A percentile compares a stretch with the other conserved stretches of the same genome.
These are phyloP conservation scores for Xanthoparmelia taractica DNA, from an alignment of 495 filamentous ascomycete species.

Conservation along the genomic window DNA sequence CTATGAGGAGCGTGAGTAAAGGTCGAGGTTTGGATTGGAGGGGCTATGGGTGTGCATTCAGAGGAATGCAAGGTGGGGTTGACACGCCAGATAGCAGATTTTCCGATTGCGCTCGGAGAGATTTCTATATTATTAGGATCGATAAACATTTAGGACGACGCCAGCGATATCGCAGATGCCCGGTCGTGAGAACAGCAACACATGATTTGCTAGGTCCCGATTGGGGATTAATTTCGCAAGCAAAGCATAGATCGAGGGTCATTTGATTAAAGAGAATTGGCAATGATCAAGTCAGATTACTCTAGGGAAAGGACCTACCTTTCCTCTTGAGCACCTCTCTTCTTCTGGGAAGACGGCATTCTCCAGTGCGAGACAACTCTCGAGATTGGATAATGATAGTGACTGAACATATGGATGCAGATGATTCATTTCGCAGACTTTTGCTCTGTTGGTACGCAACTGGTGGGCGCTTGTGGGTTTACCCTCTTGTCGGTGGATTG, in stretches of 20 bases:
- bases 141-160: too few species aligned
- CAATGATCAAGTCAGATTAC: too few species aligned
- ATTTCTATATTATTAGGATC: neutral
- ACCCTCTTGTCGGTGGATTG: constrained; percentile 21
- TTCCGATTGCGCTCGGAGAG: neutral
- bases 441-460: constrained; percentile 2
- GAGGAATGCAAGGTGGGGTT: neutral
- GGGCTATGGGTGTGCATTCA: neutral
- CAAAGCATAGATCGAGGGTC: neutral
- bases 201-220: neutral
- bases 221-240: neutral
- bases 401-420: constrained; percentile 64
- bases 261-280: neutral
- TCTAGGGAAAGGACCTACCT: constrained; percentile 57
- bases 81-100: neutral
- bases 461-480: constrained; percentile 8
- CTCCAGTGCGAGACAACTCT: constrained; percentile 70
- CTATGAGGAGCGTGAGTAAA: constrained; percentile 37
- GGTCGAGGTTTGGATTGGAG: neutral
- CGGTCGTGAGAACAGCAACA: too few species aligned
- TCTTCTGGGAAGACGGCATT: constrained; percentile 61
- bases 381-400: constrained; percentile 63
- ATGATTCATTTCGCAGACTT: constrained; percentile 29
- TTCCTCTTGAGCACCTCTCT: constrained; percentile 69
- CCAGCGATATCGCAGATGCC: too few species aligned